Base-by-base conservation (phyloP, 2,329 filamentous ascomycete species). In the Fusarium dlaminii region DNA sequence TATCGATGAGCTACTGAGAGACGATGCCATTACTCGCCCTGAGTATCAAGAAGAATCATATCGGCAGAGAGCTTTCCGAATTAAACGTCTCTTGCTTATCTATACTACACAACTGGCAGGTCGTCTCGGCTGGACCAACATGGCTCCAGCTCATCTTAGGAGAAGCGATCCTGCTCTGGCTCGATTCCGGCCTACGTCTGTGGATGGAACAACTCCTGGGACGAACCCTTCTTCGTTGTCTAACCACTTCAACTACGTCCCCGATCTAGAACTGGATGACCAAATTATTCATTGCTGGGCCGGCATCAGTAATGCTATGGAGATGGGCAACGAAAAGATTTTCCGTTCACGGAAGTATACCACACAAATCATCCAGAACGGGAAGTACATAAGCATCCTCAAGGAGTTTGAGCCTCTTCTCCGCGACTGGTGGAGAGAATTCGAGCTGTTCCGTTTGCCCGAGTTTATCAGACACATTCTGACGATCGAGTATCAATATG, bases 101-200 rank as follows among this genome's bases (percentile, higher is more conserved):
- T 98, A 98, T 80, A 90, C 97, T 45, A 96, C 94, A 3, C 95
- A 98, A 82, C 92, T 97, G n/a, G 96, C 95, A 70, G 96, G 96
- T 24, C 91, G 96, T 24, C 88, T 99, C 17, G 95, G 95, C 4
- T 94, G 97, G 86, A 97, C 95, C 1, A 97, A 94, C 58, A 98
- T 98, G 94, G 92, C 98, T 5, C 95, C 95, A 6, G 90, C 91
- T 77, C 87, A 87, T 75, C 83, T 92, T 22, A 86, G 90, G 48
- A 87, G 86, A 78, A 87, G 85, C 45, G 90, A 91, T 69, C 87
- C 88, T 7, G 87, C 87, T n/a, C 83, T 89, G 73, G 83, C 86
- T 13, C 82, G 87, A 32, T 84, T 85, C 37, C 86, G 87, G 10
- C 85, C 86, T 8, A 79, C 80, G n/a, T 86, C 88, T 11, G 82